Evolutionary conservation across 169 alveolate genomes (phyloP), one percentile per base, ranked within the genome.

Genomic region (Hammondia hammondi): DNA sequence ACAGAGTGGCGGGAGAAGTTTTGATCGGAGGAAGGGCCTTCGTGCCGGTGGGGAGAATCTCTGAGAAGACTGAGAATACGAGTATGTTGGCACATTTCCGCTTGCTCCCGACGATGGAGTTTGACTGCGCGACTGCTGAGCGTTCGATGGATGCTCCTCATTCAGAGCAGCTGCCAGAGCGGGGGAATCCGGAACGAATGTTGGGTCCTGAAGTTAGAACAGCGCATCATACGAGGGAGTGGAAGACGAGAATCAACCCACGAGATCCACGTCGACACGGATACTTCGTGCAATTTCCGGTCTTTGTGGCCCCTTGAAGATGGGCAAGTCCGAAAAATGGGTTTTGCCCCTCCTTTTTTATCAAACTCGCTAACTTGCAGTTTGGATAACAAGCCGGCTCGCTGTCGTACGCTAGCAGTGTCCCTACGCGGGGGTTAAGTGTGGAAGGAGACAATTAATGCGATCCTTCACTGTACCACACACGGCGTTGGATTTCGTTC

Each of bases 161-260:
- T 19, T 56, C 39, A 82, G 35, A 43, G 90, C 90, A 29, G 57
- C 90, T 21, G 61, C 90, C 71, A 82, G 70, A 17, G 90, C 90
- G 5, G 57, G 90, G 7, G 90, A 82, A 82, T 82, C 70, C 32
- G 90, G 90, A 43, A 43, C 70, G 10, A 82, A 82, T 7, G 39
- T 52, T 82, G 72, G 71, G 37, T 82, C 43, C 90, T 82, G 90
- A 2, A 39, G 70, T n/a, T 17, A 12, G 12, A 81, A 14, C 37
- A 82, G 14, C 32, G 32, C 85, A 82, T 67, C 14, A 39, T 9
- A 45, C 32, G 32, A 43, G 35, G 43, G 17, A 12, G 29, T 21
- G 43, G 48, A 10, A 24, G 14, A 2, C 45, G 32, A 77, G 61
- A 52, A 52, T 52, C 10, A 52, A 14, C 5, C 3, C 19, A 52